phyloP scores from a whole-genome alignment of 208 protist species.

The Leishmania aethiopica region DNA sequence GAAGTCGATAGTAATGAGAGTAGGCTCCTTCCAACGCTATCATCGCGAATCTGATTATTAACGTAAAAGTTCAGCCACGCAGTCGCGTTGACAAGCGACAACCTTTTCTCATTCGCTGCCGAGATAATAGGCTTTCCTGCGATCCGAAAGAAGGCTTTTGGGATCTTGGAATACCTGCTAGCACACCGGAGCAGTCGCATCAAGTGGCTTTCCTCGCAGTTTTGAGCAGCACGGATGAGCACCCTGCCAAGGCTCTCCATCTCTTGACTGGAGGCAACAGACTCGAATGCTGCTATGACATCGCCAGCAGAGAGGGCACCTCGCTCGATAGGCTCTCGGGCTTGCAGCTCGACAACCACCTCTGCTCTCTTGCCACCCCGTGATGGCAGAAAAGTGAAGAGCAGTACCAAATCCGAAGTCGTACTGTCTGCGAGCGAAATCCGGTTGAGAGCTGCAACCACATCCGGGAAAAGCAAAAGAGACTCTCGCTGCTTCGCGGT shows the following conservation, averaged over 20 bases:
- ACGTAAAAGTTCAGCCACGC: slow-evolving; percentile 75
- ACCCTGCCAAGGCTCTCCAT: slow-evolving; percentile 48
- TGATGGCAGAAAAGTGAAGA: slow-evolving; percentile 15
- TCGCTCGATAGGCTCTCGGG: slow-evolving; percentile 9
- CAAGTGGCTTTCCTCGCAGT: slow-evolving; percentile 50
- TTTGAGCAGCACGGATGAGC: slow-evolving; percentile 27
- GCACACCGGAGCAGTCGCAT: slow-evolving; percentile 61
- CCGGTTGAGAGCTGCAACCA: neutral
- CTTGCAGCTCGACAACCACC: slow-evolving; percentile 5
- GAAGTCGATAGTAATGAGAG: slow-evolving; percentile 9
- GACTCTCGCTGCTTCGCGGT: slow-evolving; percentile 14
- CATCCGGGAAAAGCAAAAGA: slow-evolving; percentile 2
- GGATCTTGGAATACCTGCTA: slow-evolving; percentile 27
- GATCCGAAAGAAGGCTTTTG: slow-evolving; percentile 64
- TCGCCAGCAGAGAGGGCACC: slow-evolving; percentile 45
- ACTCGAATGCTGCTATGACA: slow-evolving; percentile 53
- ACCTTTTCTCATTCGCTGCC: slow-evolving; percentile 16
- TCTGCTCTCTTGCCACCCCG: neutral
- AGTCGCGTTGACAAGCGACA: slow-evolving; percentile 56
- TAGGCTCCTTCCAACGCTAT: slow-evolving; percentile 66
- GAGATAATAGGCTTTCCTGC: slow-evolving; percentile 51
- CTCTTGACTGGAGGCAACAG: slow-evolving; percentile 20
- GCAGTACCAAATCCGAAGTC: slow-evolving; percentile 15
- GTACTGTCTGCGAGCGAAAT: neutral
- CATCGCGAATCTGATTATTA: slow-evolving; percentile 54